Evolutionary conservation across 257 asterid species (phyloP).

Genomic region (Solanum pimpinellifolium): DNA sequence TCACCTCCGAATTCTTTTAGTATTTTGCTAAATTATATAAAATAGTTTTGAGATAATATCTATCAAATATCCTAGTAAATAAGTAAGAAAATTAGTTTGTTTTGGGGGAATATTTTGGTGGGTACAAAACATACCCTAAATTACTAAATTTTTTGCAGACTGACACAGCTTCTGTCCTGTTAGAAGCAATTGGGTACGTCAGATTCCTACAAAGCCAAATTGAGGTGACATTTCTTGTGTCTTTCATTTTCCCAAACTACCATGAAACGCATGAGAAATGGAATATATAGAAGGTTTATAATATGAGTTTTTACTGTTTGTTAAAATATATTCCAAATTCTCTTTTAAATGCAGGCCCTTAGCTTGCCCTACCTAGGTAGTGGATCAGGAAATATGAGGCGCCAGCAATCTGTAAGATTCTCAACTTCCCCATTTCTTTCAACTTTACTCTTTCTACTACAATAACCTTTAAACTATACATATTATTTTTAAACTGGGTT

Average conservation of each 20-base stretch:
- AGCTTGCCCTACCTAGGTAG: slow-evolving; percentile 60
- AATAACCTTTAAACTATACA: not conserved
- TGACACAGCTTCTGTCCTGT: slow-evolving; percentile 85
- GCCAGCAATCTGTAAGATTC: slow-evolving; percentile 30
- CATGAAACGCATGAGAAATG: slow-evolving; percentile 5
- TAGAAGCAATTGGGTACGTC: slow-evolving; percentile 80
- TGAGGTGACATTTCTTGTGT: slow-evolving; percentile 48
- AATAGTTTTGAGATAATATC: not conserved
- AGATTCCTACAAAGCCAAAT: slow-evolving; percentile 84
- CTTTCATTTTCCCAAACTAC: slow-evolving; percentile 15
- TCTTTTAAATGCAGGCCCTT: slow-evolving; percentile 53
- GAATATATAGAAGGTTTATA: not conserved
- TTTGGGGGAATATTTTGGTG: not conserved
- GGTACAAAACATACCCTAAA: not conserved
- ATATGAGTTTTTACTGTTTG: not conserved
- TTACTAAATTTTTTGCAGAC: slow-evolving; percentile 39
- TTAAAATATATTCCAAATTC: not conserved
- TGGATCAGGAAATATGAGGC: slow-evolving; percentile 33
- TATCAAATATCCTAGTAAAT: not conserved
- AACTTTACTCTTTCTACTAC: not conserved
- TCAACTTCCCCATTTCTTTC: not conserved
- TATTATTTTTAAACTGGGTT: not conserved
- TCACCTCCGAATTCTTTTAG: not conserved
- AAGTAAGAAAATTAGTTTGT: not conserved
- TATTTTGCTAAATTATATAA: not conserved